A percentile compares a stretch with the other conserved stretches of the same genome.
Conservation (phyloP, 306 rosid species). For the Begonia peltatifolia region DNA sequence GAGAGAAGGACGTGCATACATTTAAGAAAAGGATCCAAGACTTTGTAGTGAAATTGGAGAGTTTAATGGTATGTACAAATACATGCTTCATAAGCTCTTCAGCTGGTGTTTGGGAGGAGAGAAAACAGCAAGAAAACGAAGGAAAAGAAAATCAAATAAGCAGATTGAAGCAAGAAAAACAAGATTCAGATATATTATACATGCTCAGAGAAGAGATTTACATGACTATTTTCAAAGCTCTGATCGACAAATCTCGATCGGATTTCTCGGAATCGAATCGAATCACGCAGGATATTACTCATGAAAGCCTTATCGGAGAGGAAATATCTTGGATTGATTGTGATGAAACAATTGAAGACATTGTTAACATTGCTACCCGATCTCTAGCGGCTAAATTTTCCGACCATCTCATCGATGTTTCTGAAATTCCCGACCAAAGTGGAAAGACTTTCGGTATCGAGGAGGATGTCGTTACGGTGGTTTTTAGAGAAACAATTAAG, state of each 20-base stretch:
- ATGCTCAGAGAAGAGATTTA: conserved; percentile 15
- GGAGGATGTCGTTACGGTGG: conserved; percentile 35
- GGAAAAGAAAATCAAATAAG: conserved; percentile 12
- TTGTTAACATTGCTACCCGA: conserved; percentile 8
- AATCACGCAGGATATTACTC: conserved; percentile 12
- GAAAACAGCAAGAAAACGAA: conserved; percentile 12
- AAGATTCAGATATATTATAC: conserved; percentile 13
- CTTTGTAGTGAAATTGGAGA: conserved; percentile 29
- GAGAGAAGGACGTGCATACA: conserved; percentile 19
- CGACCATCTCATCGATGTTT: background rate
- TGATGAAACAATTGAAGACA: conserved; percentile 21
- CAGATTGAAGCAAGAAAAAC: conserved; percentile 16
- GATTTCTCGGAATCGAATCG: conserved; percentile 18
- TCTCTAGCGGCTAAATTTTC: conserved; percentile 10
- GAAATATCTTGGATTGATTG: conserved; percentile 22
- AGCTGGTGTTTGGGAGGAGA: conserved; percentile 25
- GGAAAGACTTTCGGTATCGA: conserved; percentile 1
- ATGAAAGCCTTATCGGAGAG: conserved; percentile 33
- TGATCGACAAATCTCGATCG: conserved; percentile 10
- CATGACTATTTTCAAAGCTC: conserved; percentile 15
- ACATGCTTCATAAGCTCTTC: background rate
- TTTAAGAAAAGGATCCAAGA: conserved; percentile 27
- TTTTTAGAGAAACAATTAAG: conserved; percentile 21
- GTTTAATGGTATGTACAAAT: conserved; percentile 7
- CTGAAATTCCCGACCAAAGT: background rate